Conservation (phyloP, 805 yeast species). For the Metschnikowia shivogae region DNA sequence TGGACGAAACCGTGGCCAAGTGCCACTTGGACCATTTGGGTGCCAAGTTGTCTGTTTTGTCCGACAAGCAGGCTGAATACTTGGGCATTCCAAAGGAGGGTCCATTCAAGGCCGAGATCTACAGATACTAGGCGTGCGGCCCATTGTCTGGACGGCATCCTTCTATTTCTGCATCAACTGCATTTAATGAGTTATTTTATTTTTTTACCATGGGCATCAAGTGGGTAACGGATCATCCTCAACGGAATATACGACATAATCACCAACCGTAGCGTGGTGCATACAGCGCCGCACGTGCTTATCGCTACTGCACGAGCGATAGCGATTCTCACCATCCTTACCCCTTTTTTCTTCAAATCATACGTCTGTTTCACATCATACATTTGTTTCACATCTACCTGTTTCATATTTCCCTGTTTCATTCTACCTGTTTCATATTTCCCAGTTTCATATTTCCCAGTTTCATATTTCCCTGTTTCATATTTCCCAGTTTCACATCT, state of each 20-base stretch:
- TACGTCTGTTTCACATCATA: no score
- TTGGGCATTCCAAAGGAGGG: conserved; percentile 88
- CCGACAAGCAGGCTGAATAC: conserved; percentile 86
- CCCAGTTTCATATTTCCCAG: no score
- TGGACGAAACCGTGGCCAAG: conserved; percentile 98
- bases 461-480: no score
- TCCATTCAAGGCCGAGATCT: conserved; percentile 97
- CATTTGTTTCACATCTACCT: no score
- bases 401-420: no score
- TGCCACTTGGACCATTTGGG: conserved; percentile 94
- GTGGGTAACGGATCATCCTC: conserved; percentile 32
- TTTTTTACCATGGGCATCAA: conserved; percentile 21
- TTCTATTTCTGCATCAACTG: conserved; percentile 43
- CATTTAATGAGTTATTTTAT: conserved; percentile 31
- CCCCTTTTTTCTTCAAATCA: no score
- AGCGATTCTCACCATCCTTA: not conserved
- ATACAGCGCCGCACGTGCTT: not conserved
- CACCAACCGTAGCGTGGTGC: not conserved
- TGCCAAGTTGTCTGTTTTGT: conserved; percentile 75
- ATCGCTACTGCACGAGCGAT: not conserved
- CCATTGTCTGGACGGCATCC: conserved; percentile 13
- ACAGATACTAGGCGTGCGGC: conserved; percentile 76
- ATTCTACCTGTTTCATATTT: no score
- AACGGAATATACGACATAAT: conserved; percentile 30
- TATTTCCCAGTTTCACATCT: no score